Percentiles rank a stretch among this genome's conserved stretches.
These are phyloP conservation scores for Solanum appendiculatum DNA, from an alignment of 257 asterid genomes.

Conservation along the genomic window DNA sequence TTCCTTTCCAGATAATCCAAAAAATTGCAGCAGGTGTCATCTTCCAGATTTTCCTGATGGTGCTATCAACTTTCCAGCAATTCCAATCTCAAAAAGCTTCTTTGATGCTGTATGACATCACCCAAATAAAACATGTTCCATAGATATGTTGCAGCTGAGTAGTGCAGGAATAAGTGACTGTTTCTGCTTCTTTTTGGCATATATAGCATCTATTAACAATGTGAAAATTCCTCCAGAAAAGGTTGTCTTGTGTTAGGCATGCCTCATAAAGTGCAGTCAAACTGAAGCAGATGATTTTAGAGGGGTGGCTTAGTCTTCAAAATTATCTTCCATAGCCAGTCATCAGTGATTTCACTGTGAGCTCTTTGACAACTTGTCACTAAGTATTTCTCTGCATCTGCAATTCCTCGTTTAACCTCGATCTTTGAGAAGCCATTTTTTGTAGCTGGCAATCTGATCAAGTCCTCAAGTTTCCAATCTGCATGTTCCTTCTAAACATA, in stretches of 20 bases:
- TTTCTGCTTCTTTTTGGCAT: not conserved
- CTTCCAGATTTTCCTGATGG: not conserved
- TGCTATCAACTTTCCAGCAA: not conserved
- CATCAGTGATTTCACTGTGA: not conserved
- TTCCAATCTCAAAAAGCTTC: not conserved
- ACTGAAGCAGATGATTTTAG: not conserved
- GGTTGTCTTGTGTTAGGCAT: not conserved
- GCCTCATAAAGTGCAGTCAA: not conserved
- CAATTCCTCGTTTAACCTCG: not conserved
- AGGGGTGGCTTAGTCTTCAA: not conserved
- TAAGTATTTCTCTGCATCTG: not conserved
- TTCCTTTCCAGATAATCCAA: not conserved
- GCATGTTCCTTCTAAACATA: not conserved
- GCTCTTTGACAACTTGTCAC: not conserved
- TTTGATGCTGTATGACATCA: not conserved
- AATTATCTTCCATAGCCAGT: not conserved
- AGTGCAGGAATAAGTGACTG: not conserved
- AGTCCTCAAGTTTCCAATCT: not conserved
- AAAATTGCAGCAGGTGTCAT: not conserved
- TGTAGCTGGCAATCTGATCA: not conserved
- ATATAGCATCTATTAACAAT: not conserved
- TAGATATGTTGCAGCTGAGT: not conserved
- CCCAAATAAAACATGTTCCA: not conserved
- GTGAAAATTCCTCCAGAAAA: not conserved
- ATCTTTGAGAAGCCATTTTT: not conserved